Percentiles rank a stretch among this genome's conserved stretches.
Conservation (phyloP, 129 eudicot genomes). For the Saposhnikovia divaricata region DNA sequence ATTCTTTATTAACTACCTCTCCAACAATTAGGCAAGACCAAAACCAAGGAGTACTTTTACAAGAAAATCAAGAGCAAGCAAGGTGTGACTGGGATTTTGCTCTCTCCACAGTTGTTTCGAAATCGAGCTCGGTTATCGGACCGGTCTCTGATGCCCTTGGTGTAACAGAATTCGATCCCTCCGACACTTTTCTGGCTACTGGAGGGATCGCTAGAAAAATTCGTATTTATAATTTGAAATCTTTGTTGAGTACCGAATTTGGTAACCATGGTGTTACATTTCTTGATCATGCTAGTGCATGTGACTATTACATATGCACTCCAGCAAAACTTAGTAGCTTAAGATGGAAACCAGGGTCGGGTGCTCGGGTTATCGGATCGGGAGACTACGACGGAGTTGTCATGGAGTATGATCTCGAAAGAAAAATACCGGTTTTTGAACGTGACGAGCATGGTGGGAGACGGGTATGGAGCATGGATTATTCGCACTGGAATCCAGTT, state of each 20-base stretch:
- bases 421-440: slow-evolving; percentile 59
- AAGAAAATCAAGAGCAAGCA: slow-evolving; percentile 13
- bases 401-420: slow-evolving; percentile 64
- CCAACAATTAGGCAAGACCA: neutral
- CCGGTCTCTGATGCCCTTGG: slow-evolving; percentile 53
- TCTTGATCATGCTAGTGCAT: slow-evolving; percentile 38
- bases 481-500: slow-evolving; percentile 40
- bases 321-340: slow-evolving; percentile 80
- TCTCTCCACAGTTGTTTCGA: slow-evolving; percentile 47
- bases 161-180: slow-evolving; percentile 52
- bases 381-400: slow-evolving; percentile 75
- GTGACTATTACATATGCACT: slow-evolving; percentile 44
- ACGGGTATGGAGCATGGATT: slow-evolving; percentile 70
- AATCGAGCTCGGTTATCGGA: slow-evolving; percentile 17
- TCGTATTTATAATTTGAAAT: slow-evolving; percentile 31
- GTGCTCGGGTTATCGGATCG: slow-evolving; percentile 44
- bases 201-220: slow-evolving; percentile 72
- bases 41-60: neutral
- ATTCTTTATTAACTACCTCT: slow-evolving; percentile 4
- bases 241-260: slow-evolving; percentile 2
- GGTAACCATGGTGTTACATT: neutral
- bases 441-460: slow-evolving; percentile 70
- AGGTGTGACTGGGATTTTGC: slow-evolving; percentile 64
- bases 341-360: slow-evolving; percentile 61
- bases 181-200: slow-evolving; percentile 51